Base-by-base conservation (phyloP, 1,139 yeast genomes). In the Zygoascus sp. region DNA sequence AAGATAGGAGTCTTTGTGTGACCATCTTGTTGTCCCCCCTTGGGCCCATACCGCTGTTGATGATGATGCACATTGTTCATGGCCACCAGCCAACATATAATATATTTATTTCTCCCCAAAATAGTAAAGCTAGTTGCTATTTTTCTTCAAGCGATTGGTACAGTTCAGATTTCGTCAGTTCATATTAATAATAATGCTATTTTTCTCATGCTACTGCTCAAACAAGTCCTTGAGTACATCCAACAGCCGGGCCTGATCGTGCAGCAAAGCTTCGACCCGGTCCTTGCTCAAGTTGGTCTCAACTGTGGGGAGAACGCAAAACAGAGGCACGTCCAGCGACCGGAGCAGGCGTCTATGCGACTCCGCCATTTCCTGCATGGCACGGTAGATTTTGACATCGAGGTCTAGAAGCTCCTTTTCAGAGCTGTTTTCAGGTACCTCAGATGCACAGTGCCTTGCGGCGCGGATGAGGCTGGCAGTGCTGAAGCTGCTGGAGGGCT, bases 321-420 rank as follows among this genome's bases (percentile, higher is more conserved):
- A 59, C 23, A 61, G 50, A 3, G 65, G 65, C 11, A 61, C 54
- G 6, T 50, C 43, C 28, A 59, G 52, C 32, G 55, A 58, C 8
- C 41, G 42, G 39, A 61, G 49, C 21, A 48, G 47, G 28, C 46
- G 47, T n/a, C 41, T 38, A 15, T 57, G 57, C 10, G 52, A 42
- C 7, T 41, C 45, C 2, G 52, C 54, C 39, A 59, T 42, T 20
- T 46, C 45, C 17, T 45, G 42, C 16, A 53, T 43, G 21, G 50
- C 43, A 30, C 42, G 42, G 41, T 60, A 57, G 1, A 60, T 52
- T 36, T 50, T 49, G 13, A 44, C 25, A 32, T 59, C 61, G 30
- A 50, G 50, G 9, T 40, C 45, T 5, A 44, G 54, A n/a, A 57
- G 42, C 34, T 55, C 58, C 13, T 40, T 41, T 8, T 32, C 21